phyloP scores from a whole-genome alignment of 176 grass and related monocot species.

The Sorghum bicolor region Sorghum_bicolor_NCBIv3 NC_012871.2:7899501-7900000 shows the following conservation, averaged over 20 bases:
- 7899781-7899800: conserved; percentile 19
- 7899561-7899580: conserved; percentile 7
- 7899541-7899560: not conserved
- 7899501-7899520: conserved; percentile 35
- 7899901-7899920: conserved; percentile 71
- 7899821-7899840: conserved; percentile 32
- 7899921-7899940: not conserved
- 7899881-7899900: conserved; percentile 51
- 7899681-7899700: not conserved
- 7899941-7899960: not conserved
- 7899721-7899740: no score
- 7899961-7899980: conserved; percentile 23
- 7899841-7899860: conserved; percentile 56
- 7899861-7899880: conserved; percentile 61
- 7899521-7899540: conserved; percentile 20
- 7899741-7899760: conserved; percentile 64
- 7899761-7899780: conserved; percentile 68
- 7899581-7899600: conserved; percentile 40
- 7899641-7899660: conserved; percentile 6
- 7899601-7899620: conserved; percentile 46
- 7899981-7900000: conserved; percentile 10
- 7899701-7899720: not conserved
- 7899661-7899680: not conserved
- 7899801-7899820: not conserved
- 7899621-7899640: not conserved